Evolutionary conservation across 306 rosid species (phyloP).

Genomic region (Quercus ilex): DNA sequence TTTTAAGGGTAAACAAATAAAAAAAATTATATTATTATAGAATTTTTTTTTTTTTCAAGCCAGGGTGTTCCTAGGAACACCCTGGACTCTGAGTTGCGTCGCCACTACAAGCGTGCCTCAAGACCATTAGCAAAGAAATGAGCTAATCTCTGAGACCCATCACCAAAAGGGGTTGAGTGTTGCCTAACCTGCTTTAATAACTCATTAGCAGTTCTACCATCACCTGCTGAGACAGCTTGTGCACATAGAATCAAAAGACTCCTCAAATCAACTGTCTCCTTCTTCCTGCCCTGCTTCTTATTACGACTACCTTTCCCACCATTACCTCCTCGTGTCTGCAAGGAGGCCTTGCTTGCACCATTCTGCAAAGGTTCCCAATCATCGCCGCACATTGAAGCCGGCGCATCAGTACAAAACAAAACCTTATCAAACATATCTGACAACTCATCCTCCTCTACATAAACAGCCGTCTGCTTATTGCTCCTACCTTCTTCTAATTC

Average conservation of each 20-base stretch:
- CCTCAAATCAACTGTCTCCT: constrained; percentile 44
- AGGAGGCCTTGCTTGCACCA: neutral
- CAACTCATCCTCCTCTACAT: constrained; percentile 24
- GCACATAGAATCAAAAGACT: constrained; percentile 15
- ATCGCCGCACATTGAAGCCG: neutral
- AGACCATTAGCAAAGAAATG: constrained; percentile 66
- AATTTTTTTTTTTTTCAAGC: too few relatives aligned
- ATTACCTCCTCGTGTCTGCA: neutral
- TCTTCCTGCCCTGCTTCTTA: constrained; percentile 25
- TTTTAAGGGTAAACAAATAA: too few relatives aligned
- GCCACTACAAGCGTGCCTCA: constrained; percentile 56
- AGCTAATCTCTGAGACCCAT: constrained; percentile 63
- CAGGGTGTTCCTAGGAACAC: too few relatives aligned
- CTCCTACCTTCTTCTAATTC: constrained; percentile 34
- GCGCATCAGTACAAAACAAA: constrained; percentile 18
- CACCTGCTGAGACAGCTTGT: too few relatives aligned
- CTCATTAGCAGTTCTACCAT: too few relatives aligned
- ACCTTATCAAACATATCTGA: constrained; percentile 37
- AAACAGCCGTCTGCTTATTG: constrained; percentile 39
- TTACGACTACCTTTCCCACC: constrained; percentile 21
- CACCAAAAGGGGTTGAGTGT: constrained; percentile 47
- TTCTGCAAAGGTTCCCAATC: constrained; percentile 5
- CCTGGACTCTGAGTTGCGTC: too few relatives aligned
- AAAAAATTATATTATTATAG: too few relatives aligned
- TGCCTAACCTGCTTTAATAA: too few relatives aligned